A percentile compares a stretch with the other conserved stretches of the same genome.
Conservation (phyloP, 257 asterid genomes). For the Primulina eburnea region DNA sequence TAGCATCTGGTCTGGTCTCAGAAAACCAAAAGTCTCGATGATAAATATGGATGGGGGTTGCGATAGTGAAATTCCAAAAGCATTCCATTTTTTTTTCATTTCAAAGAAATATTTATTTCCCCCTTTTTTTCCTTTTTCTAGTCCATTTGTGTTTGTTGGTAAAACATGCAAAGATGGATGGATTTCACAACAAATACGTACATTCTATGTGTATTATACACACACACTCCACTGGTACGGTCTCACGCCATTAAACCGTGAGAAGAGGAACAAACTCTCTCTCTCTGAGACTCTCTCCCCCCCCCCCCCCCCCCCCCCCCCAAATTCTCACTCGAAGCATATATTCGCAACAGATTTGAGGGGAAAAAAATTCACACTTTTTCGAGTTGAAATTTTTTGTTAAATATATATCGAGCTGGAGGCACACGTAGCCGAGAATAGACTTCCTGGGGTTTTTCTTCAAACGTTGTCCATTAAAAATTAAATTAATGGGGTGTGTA, state of each 20-base stretch:
- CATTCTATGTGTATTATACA: conserved; percentile 15
- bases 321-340: not conserved
- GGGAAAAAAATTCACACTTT: not conserved
- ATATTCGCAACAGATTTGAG: conserved; percentile 5
- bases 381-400: not conserved
- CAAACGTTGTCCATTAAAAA: too few species aligned
- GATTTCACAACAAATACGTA: conserved; percentile 22
- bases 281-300: conserved; percentile 1
- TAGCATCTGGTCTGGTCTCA: conserved; percentile 43
- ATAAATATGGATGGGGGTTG: conserved; percentile 29
- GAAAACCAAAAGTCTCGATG: conserved; percentile 22
- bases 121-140: conserved; percentile 22
- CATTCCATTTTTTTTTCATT: conserved; percentile 33
- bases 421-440: conserved; percentile 5
- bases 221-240: conserved; percentile 45
- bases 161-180: conserved; percentile 81
- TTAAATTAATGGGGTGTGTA: too few species aligned
- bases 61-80: conserved; percentile 37
- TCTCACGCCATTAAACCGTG: conserved; percentile 91
- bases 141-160: conserved; percentile 62
- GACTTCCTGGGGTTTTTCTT: too few species aligned
- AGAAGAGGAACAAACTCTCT: conserved; percentile 12
- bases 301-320: conserved; percentile 23
- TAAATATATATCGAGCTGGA: not conserved
- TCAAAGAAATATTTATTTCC: not conserved